Conservation (phyloP, 352 stramenopile genomes). For the Plasmopara muralis region DNA sequence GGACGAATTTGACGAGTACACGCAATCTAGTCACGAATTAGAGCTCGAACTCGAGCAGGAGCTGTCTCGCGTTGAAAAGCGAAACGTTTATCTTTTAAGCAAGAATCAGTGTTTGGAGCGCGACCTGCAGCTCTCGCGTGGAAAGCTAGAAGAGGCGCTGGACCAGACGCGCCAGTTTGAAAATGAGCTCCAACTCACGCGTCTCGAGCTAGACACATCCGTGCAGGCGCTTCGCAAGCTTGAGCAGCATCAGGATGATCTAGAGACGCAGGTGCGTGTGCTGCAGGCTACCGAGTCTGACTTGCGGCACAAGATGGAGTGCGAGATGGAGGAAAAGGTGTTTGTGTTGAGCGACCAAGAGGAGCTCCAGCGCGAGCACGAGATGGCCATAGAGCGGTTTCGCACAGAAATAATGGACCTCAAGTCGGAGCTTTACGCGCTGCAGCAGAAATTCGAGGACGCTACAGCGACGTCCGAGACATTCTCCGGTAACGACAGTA, state of each 20-base stretch:
- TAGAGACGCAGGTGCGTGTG: conserved; percentile 76
- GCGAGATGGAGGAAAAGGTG: conserved; percentile 82
- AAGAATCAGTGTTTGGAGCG: conserved; percentile 48
- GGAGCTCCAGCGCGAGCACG: conserved; percentile 73
- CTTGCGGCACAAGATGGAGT: conserved; percentile 75
- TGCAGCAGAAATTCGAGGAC: conserved; percentile 61
- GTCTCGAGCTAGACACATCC: conserved; percentile 32
- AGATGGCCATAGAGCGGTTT: conserved; percentile 69
- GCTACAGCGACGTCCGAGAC: conserved; percentile 12
- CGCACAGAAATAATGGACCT: conserved; percentile 82
- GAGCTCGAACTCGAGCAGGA: conserved; percentile 75
- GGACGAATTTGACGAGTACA: conserved; percentile 77
- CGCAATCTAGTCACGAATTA: conserved; percentile 74
- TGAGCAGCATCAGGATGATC: conserved; percentile 71
- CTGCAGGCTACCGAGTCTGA: conserved; percentile 73
- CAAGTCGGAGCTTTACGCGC: conserved; percentile 72
- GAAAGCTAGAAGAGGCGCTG: conserved; percentile 49
- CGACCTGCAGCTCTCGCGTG: conserved; percentile 40
- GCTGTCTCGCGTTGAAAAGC: conserved; percentile 53
- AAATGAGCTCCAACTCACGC: conserved; percentile 38
- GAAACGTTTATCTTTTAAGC: conserved; percentile 32
- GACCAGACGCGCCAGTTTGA: conserved; percentile 48
- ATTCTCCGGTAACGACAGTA: conserved; percentile 28
- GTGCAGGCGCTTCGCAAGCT: conserved; percentile 40
- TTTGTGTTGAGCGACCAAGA: conserved; percentile 79